Conservation (phyloP, 371 early-diverging fungal species). For the Parasitella parasitica region DNA sequence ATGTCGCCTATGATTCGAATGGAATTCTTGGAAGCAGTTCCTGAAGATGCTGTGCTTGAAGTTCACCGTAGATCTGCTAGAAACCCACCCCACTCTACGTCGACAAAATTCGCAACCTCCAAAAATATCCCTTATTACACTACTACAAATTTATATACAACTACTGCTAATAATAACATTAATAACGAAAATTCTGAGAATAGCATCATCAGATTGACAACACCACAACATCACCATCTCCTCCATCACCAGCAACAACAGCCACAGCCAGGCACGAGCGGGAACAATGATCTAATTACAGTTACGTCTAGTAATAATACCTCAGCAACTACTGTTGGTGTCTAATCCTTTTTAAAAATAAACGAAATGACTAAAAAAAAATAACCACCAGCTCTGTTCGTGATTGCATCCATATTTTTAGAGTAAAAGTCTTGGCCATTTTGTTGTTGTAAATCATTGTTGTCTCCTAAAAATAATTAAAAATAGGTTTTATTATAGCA, state of each 20-base stretch:
- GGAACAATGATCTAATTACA: background rate
- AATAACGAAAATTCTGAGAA: background rate
- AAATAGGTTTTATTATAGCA: background rate
- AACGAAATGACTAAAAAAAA: background rate
- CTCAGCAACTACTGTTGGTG: constrained; percentile 3
- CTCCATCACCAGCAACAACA: constrained; percentile 7
- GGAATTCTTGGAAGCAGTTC: constrained; percentile 46
- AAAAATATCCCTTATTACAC: constrained; percentile 3
- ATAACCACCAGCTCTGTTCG: background rate
- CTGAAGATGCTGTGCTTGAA: constrained; percentile 44
- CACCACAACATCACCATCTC: constrained; percentile 3
- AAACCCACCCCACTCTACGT: background rate
- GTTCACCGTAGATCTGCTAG: constrained; percentile 19
- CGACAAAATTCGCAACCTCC: background rate
- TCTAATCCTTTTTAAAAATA: background rate
- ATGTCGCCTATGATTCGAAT: constrained; percentile 39
- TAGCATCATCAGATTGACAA: background rate
- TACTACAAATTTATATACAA: background rate
- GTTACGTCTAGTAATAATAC: background rate
- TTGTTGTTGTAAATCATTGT: background rate
- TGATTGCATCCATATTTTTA: background rate
- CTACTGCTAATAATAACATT: no score
- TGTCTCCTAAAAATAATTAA: background rate
- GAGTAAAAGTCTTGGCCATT: no score
- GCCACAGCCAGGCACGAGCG: background rate